Evolutionary conservation across 257 asterid genomes (phyloP).

Genomic region (Vinca minor): DNA sequence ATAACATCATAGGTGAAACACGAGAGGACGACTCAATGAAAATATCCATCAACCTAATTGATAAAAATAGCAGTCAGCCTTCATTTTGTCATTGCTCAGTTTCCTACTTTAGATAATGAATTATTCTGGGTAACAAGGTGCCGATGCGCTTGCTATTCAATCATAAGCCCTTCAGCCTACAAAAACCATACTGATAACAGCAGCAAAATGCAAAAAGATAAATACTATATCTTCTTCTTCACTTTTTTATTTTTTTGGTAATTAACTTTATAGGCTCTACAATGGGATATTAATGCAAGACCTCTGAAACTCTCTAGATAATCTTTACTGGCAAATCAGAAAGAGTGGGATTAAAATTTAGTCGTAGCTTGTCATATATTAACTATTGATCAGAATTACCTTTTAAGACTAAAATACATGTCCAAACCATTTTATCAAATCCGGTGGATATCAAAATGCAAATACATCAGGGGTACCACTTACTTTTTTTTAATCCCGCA

Average conservation of each 20-base stretch:
- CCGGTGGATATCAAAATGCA: slow-evolving; percentile 5
- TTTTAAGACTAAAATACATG: not conserved
- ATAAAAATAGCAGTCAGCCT: not conserved
- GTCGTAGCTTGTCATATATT: not conserved
- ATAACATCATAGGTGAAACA: not conserved
- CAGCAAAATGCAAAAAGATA: too few relatives aligned
- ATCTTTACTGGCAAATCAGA: not conserved
- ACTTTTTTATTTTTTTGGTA: too few relatives aligned
- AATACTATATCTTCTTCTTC: too few relatives aligned
- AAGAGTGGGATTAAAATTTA: not conserved
- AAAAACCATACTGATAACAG: too few relatives aligned
- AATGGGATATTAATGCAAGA: not conserved
- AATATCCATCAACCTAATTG: not conserved
- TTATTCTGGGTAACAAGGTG: not conserved
- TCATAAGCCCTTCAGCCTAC: too few relatives aligned
- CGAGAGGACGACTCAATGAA: not conserved
- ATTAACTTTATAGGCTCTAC: too few relatives aligned
- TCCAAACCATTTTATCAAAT: not conserved
- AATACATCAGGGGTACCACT: slow-evolving; percentile 26
- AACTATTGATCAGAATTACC: not conserved
- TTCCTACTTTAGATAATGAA: too few relatives aligned
- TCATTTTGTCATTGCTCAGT: not conserved
- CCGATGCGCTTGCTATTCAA: not conserved
- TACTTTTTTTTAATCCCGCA: slow-evolving; percentile 89
- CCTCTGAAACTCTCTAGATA: not conserved